Percentiles rank a stretch among this genome's conserved stretches.
phyloP scores from a whole-genome alignment of 2,329 filamentous ascomycete species.

The Hymenoscyphus albidus region DNA sequence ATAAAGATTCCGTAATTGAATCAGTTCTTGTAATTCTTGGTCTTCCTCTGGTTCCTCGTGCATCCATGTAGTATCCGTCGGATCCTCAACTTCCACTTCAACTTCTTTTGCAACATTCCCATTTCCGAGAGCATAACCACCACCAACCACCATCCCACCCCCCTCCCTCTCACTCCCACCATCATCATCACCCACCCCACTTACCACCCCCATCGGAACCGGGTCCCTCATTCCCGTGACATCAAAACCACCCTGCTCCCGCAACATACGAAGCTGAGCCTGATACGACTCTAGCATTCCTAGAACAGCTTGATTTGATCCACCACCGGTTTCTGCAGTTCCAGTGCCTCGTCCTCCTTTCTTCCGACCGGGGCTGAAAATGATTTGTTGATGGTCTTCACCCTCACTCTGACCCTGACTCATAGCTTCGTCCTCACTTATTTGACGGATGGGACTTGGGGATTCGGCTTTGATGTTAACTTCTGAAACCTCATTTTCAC shows the following conservation, averaged over 20 bases:
- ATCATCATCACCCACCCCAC: too few relatives aligned
- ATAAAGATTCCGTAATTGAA: constrained; percentile 2
- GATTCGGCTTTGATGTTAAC: background rate
- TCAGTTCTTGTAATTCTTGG: constrained; percentile 11
- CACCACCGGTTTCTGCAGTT: background rate
- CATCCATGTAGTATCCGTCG: constrained; percentile 20
- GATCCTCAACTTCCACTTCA: constrained; percentile 13
- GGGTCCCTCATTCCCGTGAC: too few relatives aligned
- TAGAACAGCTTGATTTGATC: background rate
- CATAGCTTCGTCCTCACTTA: too few relatives aligned
- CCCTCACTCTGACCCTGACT: too few relatives aligned
- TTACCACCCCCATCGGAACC: too few relatives aligned
- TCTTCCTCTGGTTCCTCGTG: constrained; percentile 15
- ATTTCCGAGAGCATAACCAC: background rate
- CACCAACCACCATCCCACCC: background rate
- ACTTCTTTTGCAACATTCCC: constrained; percentile 4
- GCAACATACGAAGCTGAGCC: background rate
- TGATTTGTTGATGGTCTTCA: too few relatives aligned
- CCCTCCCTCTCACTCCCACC: too few relatives aligned
- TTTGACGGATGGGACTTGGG: background rate
- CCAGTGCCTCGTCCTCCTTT: background rate
- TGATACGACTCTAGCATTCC: background rate
- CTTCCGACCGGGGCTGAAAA: too few relatives aligned
- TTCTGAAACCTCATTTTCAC: background rate
- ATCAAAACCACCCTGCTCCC: background rate